Evolutionary conservation across 306 rosid species (phyloP).

Genomic region (Gastrolobium bilobum): DNA sequence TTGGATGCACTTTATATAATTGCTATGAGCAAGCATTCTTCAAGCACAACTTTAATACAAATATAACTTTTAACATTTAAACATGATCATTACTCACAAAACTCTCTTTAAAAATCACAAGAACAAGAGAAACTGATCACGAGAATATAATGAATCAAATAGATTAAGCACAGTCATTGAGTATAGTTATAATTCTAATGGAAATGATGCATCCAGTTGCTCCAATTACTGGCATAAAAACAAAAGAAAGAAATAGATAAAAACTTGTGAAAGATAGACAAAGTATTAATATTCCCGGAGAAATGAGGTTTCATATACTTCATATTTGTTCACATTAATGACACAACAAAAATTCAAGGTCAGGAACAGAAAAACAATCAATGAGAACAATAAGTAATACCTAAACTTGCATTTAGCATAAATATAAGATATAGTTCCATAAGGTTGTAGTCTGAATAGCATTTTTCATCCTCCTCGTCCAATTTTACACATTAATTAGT

Average conservation of each 20-base stretch:
- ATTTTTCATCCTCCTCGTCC: conserved; percentile 20
- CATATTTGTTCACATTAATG: conserved; percentile 13
- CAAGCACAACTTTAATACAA: not conserved
- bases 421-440: not conserved
- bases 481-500: conserved; percentile 14
- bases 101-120: not conserved
- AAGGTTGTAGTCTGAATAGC: not conserved
- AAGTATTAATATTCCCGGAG: not conserved
- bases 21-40: conserved; percentile 10
- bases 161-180: not conserved
- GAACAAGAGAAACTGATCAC: conserved; percentile 2
- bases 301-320: conserved; percentile 2
- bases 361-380: conserved; percentile 25
- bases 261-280: not conserved
- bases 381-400: not conserved
- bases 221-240: not conserved
- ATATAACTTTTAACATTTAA: not conserved
- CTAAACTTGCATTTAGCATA: conserved; percentile 20
- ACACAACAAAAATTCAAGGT: conserved; percentile 4
- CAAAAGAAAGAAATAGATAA: conserved; percentile 6
- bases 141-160: not conserved
- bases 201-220: conserved; percentile 6
- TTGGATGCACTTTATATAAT: not conserved
- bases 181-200: not conserved
- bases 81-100: conserved; percentile 12